These are phyloP conservation scores for Fusarium aywerte DNA, from an alignment of 2,329 filamentous ascomycete species.

Conservation along the genomic window DNA sequence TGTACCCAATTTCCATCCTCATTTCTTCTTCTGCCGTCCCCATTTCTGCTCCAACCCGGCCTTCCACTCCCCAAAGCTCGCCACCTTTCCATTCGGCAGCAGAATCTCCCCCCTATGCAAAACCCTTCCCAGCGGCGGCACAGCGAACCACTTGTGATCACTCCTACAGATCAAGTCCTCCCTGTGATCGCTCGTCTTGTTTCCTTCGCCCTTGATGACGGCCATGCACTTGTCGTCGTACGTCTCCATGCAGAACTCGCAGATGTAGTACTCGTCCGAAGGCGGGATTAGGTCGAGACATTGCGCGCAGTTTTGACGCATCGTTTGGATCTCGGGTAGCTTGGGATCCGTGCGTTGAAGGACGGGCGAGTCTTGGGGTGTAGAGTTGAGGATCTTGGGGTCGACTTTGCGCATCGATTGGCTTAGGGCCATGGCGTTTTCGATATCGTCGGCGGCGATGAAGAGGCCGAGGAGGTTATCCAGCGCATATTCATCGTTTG, in stretches of 20 bases:
- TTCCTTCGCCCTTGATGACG: constrained; percentile 47
- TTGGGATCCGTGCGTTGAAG: constrained; percentile 50
- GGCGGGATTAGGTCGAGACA: constrained; percentile 51
- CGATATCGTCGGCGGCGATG: constrained; percentile 52
- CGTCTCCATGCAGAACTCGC: constrained; percentile 54
- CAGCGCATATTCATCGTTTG: constrained; percentile 56
- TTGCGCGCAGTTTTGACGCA: constrained; percentile 53
- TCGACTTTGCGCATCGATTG: constrained; percentile 55
- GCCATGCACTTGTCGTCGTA: constrained; percentile 53
- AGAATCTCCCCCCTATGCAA: constrained; percentile 55
- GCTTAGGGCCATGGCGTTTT: constrained; percentile 52
- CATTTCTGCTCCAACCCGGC: constrained; percentile 48
- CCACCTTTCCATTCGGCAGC: constrained; percentile 47
- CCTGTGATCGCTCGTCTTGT: constrained; percentile 47
- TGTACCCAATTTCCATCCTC: background rate
- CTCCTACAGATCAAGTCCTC: constrained; percentile 50
- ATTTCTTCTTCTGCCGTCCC: constrained; percentile 21
- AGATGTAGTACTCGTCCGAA: constrained; percentile 51
- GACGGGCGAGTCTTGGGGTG: constrained; percentile 46
- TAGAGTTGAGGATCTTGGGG: constrained; percentile 44
- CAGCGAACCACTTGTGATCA: constrained; percentile 54
- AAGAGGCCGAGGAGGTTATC: constrained; percentile 56
- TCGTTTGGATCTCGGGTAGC: constrained; percentile 51
- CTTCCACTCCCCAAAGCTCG: constrained; percentile 53
- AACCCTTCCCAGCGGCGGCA: constrained; percentile 51